Evolutionary conservation across 306 rosid species (phyloP).

Genomic region (Vicia sativa): DNA sequence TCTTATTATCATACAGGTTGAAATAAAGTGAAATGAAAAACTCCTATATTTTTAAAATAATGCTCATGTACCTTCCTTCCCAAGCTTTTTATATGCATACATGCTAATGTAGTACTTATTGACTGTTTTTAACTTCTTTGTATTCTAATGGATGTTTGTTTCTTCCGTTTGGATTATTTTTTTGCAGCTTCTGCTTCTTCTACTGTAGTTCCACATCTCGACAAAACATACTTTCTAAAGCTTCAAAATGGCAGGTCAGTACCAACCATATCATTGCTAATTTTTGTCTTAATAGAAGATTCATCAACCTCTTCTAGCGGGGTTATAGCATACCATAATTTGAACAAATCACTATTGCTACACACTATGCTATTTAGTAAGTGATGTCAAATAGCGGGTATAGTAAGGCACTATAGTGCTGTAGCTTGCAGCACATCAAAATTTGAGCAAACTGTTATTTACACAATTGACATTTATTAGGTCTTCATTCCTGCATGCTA

Average conservation of each 20-base stretch:
- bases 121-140: neutral
- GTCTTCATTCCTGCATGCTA: slow-evolving; percentile 26
- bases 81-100: neutral
- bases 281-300: slow-evolving; percentile 14
- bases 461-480: neutral
- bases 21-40: slow-evolving; percentile 46
- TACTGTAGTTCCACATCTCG: slow-evolving; percentile 55
- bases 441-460: neutral
- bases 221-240: slow-evolving; percentile 67
- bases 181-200: slow-evolving; percentile 75
- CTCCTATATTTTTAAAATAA: no score
- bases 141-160: slow-evolving; percentile 22
- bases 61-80: neutral
- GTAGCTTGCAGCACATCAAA: no score
- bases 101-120: slow-evolving; percentile 11
- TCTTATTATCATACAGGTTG: slow-evolving; percentile 61
- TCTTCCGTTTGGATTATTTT: slow-evolving; percentile 38
- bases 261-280: neutral
- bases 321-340: no score
- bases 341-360: no score
- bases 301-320: neutral
- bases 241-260: slow-evolving; percentile 95
- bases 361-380: no score
- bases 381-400: no score
- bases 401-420: no score